Conservation (phyloP, 257 asterid species). For the Gentiana straminea region DNA sequence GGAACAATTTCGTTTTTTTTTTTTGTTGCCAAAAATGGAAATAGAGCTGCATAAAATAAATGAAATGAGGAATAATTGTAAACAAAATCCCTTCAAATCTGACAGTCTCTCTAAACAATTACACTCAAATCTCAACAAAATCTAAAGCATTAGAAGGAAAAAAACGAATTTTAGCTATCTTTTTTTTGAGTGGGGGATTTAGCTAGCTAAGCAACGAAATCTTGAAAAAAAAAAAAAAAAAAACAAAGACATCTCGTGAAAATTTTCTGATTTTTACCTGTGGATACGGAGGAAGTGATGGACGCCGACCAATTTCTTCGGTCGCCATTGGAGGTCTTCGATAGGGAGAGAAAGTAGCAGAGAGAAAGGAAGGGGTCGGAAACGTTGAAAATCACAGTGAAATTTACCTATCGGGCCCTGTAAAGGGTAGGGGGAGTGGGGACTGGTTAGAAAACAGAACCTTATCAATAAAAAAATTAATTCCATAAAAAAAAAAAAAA, state of each 20-base stretch:
- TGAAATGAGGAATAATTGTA: too few relatives aligned
- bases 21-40: not conserved
- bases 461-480: not conserved
- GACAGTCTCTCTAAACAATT: too few relatives aligned
- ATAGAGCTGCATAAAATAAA: not conserved
- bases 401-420: not conserved
- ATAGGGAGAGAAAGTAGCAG: slow-evolving; percentile 5
- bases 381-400: slow-evolving; percentile 13
- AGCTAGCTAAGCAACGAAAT: slow-evolving; percentile 9
- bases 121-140: not conserved
- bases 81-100: not conserved
- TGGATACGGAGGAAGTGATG: slow-evolving; percentile 61
- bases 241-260: too few relatives aligned
- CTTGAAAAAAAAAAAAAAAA: not conserved
- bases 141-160: slow-evolving; percentile 4
- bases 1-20: not conserved
- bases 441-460: not conserved
- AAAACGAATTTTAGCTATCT: slow-evolving; percentile 3
- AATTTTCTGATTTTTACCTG: slow-evolving; percentile 27
- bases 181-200: not conserved
- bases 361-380: slow-evolving; percentile 13
- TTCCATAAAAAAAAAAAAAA: not conserved
- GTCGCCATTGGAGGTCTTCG: slow-evolving; percentile 41
- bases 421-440: too few relatives aligned
- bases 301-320: slow-evolving; percentile 34